Evolutionary conservation across 495 filamentous ascomycete genomes (phyloP).

Genomic region (Penicillium nucicola): DNA sequence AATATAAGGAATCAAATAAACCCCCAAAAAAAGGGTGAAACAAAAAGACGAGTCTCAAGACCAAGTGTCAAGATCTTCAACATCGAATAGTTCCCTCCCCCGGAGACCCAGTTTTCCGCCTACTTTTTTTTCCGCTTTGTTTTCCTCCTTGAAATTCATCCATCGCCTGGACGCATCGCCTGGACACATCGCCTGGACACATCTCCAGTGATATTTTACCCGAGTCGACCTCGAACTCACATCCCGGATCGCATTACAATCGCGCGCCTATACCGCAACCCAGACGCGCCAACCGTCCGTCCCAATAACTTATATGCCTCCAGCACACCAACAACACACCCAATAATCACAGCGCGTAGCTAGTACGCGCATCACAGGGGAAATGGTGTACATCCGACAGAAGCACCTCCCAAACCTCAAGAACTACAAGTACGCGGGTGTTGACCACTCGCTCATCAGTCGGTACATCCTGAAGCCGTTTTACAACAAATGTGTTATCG

Average conservation of each 20-base stretch:
- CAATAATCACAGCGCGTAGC: conserved; percentile 1
- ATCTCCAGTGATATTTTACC: neutral
- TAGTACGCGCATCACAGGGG: conserved; percentile 11
- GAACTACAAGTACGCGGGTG: conserved; percentile 86
- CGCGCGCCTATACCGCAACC: neutral
- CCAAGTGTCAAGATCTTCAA: conserved; percentile 2
- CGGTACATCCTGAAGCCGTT: conserved; percentile 94
- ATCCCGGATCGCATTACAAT: neutral
- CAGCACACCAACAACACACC: neutral
- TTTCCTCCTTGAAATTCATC: too few species aligned
- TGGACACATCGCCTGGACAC: too few species aligned
- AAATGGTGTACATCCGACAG: conserved; percentile 87
- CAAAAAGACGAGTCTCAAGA: neutral
- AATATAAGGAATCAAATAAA: too few species aligned
- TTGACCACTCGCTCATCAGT: conserved; percentile 87
- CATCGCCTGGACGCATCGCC: too few species aligned
- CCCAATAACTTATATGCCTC: neutral
- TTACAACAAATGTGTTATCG: conserved; percentile 91
- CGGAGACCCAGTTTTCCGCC: neutral
- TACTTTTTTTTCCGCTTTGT: neutral
- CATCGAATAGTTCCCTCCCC: neutral
- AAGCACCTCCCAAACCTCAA: conserved; percentile 82
- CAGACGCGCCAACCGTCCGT: neutral
- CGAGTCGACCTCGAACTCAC: neutral
- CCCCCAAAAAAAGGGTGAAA: conserved; percentile 4